A percentile compares a stretch with the other conserved stretches of the same genome.
These are phyloP conservation scores for Solanum rostratum DNA, from an alignment of 257 asterid species.

Conservation along the genomic window DNA sequence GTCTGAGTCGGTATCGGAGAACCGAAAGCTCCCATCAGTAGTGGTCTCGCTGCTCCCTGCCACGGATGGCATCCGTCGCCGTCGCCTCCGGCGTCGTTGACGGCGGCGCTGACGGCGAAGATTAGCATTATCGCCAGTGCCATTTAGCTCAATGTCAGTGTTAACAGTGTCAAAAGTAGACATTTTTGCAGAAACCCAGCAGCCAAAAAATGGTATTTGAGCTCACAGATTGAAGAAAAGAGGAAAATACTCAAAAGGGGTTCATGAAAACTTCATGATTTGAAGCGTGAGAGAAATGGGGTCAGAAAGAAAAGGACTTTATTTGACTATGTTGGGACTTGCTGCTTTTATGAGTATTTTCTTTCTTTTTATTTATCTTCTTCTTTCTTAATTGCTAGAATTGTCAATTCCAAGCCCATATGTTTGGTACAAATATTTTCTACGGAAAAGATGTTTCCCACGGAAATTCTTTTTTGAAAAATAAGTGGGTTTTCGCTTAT, in stretches of 20 bases:
- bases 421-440: too few species aligned
- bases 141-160: conserved; percentile 15
- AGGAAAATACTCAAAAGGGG: neutral
- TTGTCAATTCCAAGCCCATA: conserved; percentile 1
- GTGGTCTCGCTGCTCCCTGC: conserved; percentile 39
- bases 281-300: neutral
- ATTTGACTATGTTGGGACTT: neutral
- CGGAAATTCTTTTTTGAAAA: too few species aligned
- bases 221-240: neutral
- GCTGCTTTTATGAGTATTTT: neutral
- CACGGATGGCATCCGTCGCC: conserved; percentile 19
- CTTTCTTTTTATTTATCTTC: neutral
- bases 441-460: too few species aligned
- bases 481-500: too few species aligned
- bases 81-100: conserved; percentile 7
- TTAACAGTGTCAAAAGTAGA: conserved; percentile 6
- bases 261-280: neutral
- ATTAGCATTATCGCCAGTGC: conserved; percentile 1
- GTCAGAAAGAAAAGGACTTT: neutral
- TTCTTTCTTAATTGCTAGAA: neutral
- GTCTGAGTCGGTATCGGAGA: conserved; percentile 30
- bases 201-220: neutral
- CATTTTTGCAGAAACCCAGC: conserved; percentile 3
- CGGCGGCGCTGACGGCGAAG: conserved; percentile 21
- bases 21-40: conserved; percentile 36